These are phyloP conservation scores for Eucalyptus shirleyi DNA, from an alignment of 345 rosid species.

Conservation along the genomic window DNA sequence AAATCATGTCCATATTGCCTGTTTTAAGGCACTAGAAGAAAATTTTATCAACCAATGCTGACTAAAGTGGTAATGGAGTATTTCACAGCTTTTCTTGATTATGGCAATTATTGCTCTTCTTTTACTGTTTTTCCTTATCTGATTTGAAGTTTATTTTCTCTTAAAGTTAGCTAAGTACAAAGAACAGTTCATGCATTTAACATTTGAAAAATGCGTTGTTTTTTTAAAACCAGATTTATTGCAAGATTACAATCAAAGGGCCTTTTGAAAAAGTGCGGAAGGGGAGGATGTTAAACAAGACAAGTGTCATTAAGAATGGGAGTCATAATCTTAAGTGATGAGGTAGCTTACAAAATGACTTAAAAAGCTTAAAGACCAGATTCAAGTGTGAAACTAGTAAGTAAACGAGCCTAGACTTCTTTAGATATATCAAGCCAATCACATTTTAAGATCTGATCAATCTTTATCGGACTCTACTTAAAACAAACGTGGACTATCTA, in stretches of 20 bases:
- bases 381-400: neutral
- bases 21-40: neutral
- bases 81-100: neutral
- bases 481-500: neutral
- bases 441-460: neutral
- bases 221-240: neutral
- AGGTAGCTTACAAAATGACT: neutral
- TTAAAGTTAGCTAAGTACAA: neutral
- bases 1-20: neutral
- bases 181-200: neutral
- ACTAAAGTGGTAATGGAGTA: neutral
- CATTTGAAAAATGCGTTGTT: neutral
- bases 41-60: neutral
- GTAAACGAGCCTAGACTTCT: neutral
- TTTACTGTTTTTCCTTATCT: neutral
- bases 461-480: neutral
- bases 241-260: neutral
- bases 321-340: neutral
- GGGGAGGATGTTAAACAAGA: neutral
- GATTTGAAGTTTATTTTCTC: neutral
- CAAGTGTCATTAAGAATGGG: neutral
- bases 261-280: neutral
- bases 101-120: neutral
- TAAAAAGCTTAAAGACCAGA: neutral
- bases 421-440: neutral